Evolutionary conservation across 176 grass and related monocot genomes (phyloP).

Genomic region (Poa annua): DNA sequence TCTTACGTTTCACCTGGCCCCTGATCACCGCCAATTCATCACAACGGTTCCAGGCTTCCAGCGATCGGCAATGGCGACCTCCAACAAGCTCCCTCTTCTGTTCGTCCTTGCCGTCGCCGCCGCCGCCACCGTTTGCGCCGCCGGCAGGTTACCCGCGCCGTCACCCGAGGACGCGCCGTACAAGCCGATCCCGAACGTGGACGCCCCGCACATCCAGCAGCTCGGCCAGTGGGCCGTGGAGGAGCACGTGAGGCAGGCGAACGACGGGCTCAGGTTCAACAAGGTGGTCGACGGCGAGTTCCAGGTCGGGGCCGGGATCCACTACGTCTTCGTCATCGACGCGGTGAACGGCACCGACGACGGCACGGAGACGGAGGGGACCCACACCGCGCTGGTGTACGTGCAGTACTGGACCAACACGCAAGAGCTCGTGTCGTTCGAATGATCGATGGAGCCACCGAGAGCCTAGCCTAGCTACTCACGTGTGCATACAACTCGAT

Average conservation of each 20-base stretch:
- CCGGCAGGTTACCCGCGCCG: background rate
- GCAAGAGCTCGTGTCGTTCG: background rate
- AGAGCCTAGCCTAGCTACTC: background rate
- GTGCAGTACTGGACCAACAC: slow-evolving; percentile 11
- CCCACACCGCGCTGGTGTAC: slow-evolving; percentile 36
- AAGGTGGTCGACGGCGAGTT: slow-evolving; percentile 15
- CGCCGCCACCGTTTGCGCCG: background rate
- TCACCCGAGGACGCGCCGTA: background rate
- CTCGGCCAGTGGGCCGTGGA: slow-evolving; percentile 46
- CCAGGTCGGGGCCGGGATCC: slow-evolving; percentile 44
- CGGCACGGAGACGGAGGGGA: background rate
- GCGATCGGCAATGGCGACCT: background rate
- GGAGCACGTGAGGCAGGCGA: slow-evolving; percentile 32
- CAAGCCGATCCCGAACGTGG: background rate
- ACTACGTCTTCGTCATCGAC: slow-evolving; percentile 44
- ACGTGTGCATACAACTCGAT: background rate
- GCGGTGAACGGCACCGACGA: background rate
- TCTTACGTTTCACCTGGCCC: background rate
- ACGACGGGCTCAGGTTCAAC: slow-evolving; percentile 36
- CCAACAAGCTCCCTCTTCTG: background rate
- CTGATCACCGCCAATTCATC: background rate
- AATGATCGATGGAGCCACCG: background rate
- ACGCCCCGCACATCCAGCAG: slow-evolving; percentile 19
- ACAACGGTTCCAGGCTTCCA: background rate
- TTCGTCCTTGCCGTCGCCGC: background rate